phyloP scores from a whole-genome alignment of 306 rosid species.

The Corylus avellana region DNA sequence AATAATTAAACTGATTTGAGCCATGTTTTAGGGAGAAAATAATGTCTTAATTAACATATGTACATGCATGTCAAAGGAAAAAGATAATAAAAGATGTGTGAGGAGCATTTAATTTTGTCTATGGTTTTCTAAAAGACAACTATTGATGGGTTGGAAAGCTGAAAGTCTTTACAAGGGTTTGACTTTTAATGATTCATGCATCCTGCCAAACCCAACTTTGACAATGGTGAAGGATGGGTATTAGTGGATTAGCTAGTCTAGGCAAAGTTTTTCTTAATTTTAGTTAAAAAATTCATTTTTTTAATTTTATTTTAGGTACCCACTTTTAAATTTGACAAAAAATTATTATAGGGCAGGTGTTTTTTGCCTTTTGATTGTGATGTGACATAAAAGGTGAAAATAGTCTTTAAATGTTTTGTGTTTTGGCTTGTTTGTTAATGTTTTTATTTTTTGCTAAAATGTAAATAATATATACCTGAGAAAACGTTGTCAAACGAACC shows the following conservation, averaged over 20 bases:
- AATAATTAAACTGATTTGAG: not conserved
- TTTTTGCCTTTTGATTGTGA: too few species aligned
- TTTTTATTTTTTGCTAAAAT: too few species aligned
- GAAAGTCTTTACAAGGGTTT: constrained; percentile 1
- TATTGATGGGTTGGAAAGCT: constrained; percentile 28
- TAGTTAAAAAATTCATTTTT: too few species aligned
- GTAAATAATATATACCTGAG: too few species aligned
- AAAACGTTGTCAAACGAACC: too few species aligned
- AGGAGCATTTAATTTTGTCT: not conserved
- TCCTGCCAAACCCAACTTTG: constrained; percentile 17
- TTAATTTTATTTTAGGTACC: too few species aligned
- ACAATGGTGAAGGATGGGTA: constrained; percentile 9
- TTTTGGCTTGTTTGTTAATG: too few species aligned
- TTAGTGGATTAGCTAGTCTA: not conserved
- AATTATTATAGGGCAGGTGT: too few species aligned
- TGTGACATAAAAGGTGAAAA: too few species aligned
- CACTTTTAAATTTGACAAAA: too few species aligned
- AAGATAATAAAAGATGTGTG: not conserved
- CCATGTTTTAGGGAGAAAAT: not conserved
- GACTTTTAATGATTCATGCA: not conserved
- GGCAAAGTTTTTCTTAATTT: too few species aligned
- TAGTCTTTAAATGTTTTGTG: too few species aligned
- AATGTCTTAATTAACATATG: not conserved
- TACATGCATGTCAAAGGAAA: not conserved
- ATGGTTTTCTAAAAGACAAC: constrained; percentile 11